Evolutionary conservation across 306 rosid genomes (phyloP).

Genomic region (Prunus campanulata): DNA sequence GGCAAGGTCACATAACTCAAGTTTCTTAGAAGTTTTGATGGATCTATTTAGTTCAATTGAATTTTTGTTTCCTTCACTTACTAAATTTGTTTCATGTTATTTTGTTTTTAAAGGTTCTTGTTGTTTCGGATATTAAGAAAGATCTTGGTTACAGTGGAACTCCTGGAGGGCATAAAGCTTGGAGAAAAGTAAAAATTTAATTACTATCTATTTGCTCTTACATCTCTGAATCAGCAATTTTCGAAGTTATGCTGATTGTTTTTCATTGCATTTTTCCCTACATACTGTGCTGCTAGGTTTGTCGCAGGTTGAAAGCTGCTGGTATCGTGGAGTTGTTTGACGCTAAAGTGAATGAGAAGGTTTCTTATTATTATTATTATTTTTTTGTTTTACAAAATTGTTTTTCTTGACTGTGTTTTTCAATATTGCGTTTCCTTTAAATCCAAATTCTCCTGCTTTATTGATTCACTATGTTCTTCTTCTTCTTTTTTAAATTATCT

Average conservation of each 20-base stretch:
- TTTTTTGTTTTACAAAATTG: not conserved
- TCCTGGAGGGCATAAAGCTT: constrained; percentile 54
- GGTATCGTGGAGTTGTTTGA: constrained; percentile 64
- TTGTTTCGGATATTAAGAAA: constrained; percentile 69
- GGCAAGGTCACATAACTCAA: constrained; percentile 52
- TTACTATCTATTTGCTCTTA: not conserved
- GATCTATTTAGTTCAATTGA: not conserved
- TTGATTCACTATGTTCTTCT: not conserved
- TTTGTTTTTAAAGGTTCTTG: constrained; percentile 65
- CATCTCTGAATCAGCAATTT: not conserved
- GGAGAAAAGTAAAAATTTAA: constrained; percentile 58
- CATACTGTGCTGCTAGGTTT: constrained; percentile 46
- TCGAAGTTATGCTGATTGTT: not conserved
- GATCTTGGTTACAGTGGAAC: constrained; percentile 77
- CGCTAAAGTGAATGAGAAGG: constrained; percentile 88
- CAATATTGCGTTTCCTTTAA: not conserved
- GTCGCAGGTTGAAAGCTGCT: constrained; percentile 56
- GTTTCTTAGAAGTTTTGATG: constrained; percentile 12
- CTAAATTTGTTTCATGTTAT: constrained; percentile 25
- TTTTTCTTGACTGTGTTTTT: not conserved
- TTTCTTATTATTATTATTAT: constrained; percentile 14
- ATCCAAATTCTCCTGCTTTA: not conserved
- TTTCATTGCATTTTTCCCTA: constrained; percentile 16
- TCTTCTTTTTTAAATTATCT: not conserved
- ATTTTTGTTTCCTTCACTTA: not conserved